Evolutionary conservation across 1,139 yeast species (phyloP).

Genomic region (Saccharomyces hybrid): DNA sequence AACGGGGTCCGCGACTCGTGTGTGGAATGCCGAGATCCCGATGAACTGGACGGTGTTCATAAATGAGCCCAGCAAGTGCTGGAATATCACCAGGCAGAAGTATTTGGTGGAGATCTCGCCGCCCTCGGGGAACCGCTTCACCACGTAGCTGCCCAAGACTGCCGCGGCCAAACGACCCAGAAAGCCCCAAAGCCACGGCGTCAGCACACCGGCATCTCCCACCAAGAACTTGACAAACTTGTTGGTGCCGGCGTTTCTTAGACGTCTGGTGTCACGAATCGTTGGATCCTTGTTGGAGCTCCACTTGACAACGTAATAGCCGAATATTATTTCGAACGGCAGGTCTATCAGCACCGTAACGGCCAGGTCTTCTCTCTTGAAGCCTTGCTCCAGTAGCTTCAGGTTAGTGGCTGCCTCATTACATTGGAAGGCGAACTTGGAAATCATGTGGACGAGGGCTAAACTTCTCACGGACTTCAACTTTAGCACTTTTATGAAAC

Average conservation of each 20-base stretch:
- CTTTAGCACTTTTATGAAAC: conserved; percentile 71
- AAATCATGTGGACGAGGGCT: conserved; percentile 64
- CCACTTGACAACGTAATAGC: conserved; percentile 95
- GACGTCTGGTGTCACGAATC: neutral
- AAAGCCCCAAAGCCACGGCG: conserved; percentile 88
- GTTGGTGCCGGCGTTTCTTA: neutral
- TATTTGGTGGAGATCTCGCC: conserved; percentile 40
- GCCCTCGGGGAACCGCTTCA: conserved; percentile 59
- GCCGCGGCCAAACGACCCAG: conserved; percentile 81
- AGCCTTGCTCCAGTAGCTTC: conserved; percentile 86
- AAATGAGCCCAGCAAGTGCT: conserved; percentile 80
- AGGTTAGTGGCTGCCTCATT: conserved; percentile 94
- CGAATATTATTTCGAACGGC: conserved; percentile 92
- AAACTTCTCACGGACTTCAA: conserved; percentile 69
- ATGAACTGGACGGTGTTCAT: conserved; percentile 96
- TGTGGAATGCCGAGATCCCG: conserved; percentile 88
- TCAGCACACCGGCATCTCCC: conserved; percentile 41
- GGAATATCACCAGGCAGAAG: conserved; percentile 64
- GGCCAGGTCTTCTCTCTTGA: conserved; percentile 88
- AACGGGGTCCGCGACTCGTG: conserved; percentile 88
- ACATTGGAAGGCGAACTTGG: conserved; percentile 90
- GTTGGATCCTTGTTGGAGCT: conserved; percentile 35
- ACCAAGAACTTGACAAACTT: conserved; percentile 22
- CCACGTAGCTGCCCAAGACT: conserved; percentile 62
- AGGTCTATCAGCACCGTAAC: conserved; percentile 91